A percentile compares a stretch with the other conserved stretches of the same genome.
phyloP scores from a whole-genome alignment of 2,329 filamentous ascomycete genomes.

The Neophaeococcomyces mojaviensis region DNA sequence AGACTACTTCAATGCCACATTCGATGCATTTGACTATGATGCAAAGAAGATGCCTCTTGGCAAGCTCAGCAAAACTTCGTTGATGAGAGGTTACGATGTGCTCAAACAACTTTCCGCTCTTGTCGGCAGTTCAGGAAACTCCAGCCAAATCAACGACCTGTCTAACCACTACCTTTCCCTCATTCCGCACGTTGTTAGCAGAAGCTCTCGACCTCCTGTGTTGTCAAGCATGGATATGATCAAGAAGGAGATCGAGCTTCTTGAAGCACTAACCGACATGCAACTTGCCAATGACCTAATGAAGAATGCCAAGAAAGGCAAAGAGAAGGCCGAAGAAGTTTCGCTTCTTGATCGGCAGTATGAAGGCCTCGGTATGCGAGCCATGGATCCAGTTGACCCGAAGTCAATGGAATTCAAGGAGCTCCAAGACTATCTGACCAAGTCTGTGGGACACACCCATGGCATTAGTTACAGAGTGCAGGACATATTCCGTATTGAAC shows the following conservation, averaged over 20 bases:
- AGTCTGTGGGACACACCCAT: slow-evolving; percentile 63
- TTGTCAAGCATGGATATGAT: slow-evolving; percentile 15
- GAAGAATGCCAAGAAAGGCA: slow-evolving; percentile 51
- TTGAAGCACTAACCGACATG: slow-evolving; percentile 74
- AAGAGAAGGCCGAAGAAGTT: slow-evolving; percentile 42
- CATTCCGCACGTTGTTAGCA: slow-evolving; percentile 76
- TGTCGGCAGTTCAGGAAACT: slow-evolving; percentile 48
- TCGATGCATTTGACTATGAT: slow-evolving; percentile 38
- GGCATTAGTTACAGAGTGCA: slow-evolving; percentile 39
- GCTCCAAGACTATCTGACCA: slow-evolving; percentile 59
- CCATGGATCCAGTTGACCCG: slow-evolving; percentile 64
- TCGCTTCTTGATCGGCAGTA: slow-evolving; percentile 68
- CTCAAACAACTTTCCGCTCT: slow-evolving; percentile 68
- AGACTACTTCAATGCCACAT: slow-evolving; percentile 56
- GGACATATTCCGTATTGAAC: slow-evolving; percentile 76
- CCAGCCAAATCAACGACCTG: slow-evolving; percentile 51
- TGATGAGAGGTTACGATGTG: slow-evolving; percentile 65
- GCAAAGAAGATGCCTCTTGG: slow-evolving; percentile 66
- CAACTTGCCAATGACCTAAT: slow-evolving; percentile 72
- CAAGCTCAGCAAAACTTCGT: slow-evolving; percentile 72
- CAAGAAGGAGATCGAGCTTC: slow-evolving; percentile 20
- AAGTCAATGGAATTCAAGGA: slow-evolving; percentile 56
- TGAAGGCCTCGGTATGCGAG: slow-evolving; percentile 60
- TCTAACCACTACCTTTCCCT: slow-evolving; percentile 74
- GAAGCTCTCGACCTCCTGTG: slow-evolving; percentile 36